Base-by-base conservation (phyloP, 202 grass and related monocot genomes). In the Panicum hallii region DNA sequence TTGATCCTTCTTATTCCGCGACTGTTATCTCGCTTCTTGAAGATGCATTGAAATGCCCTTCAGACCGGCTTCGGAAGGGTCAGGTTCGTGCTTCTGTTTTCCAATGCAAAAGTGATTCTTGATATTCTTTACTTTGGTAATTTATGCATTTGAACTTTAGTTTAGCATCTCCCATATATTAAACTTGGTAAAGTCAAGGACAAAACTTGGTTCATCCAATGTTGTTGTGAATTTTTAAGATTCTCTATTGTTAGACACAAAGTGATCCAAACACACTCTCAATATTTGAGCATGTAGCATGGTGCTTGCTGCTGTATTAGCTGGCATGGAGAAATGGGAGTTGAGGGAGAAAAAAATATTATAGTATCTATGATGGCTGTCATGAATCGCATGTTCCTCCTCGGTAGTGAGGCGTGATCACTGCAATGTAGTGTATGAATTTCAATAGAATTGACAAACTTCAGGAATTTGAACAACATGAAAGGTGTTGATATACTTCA, bases 31-130 rank as follows among this genome's bases (percentile, higher is more conserved):
- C 87, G 32, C 92, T 95, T 73, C 92, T 98, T 68, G 89, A 98
- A 86, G 95, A 98, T 87, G 95, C 95, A 63, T 63, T 98, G 55
- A 98, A 95, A 79, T 98, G 95, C 66, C 95, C 92, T 80, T 98
- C 95, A 56, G 95, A 95, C 32, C 79, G 95, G 30, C 92, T 98
- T 85, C 89, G 95, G 43, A 98, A 98, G 89, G 95, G 95, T 47
- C 92, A 98, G 95, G 95, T 91, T 69, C 49, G 89, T 91, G 72
- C 17, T 75, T 30, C 62, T 68, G 5, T 69, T 69, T 41, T 47
- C 19, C 16, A 43, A 22, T 40, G 36, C 36, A 30, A 52, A 63
- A 77, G 38, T 78, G 45, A 77, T 81, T 81, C 9, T 50, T 75
- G 54, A 44, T 61, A 52, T 15, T 20, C 10, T 81, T 69, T 66